A percentile compares a stretch with the other conserved stretches of the same genome.
phyloP scores from a whole-genome alignment of 768 basidiomycete genomes.

The Phanerochaete carnosa region DNA sequence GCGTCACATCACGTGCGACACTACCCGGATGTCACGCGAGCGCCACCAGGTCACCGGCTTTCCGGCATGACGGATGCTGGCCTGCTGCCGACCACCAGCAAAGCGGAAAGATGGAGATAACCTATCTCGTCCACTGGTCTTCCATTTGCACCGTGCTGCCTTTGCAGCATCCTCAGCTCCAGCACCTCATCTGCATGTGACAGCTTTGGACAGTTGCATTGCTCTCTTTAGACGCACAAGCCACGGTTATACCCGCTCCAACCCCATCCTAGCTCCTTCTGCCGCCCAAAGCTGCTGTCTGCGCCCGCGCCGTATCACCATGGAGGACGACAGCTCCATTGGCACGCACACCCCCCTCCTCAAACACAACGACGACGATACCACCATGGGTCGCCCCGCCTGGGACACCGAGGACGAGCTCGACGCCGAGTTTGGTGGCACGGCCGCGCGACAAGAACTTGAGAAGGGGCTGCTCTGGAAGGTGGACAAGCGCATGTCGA shows the following conservation, averaged over 20 bases:
- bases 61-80: not conserved
- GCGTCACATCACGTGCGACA: constrained; percentile 25
- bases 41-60: not conserved
- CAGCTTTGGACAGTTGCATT: no score
- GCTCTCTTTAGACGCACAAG: not conserved
- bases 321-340: not conserved
- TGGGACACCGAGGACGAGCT: constrained; percentile 21
- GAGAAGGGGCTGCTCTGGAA: constrained; percentile 42
- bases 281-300: no score
- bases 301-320: not conserved
- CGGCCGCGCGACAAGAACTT: constrained; percentile 30
- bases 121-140: not conserved
- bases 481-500: constrained; percentile 40
- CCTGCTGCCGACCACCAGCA: not conserved
- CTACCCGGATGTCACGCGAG: not conserved
- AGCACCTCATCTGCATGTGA: no score
- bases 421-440: constrained; percentile 33
- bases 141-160: not conserved
- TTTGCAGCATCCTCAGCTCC: no score
- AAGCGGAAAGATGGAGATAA: not conserved
- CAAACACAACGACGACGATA: not conserved
- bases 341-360: constrained; percentile 1
- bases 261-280: not conserved
- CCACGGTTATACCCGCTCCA: not conserved
- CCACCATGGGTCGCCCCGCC: not conserved